Conservation (phyloP, 2,329 filamentous ascomycete genomes). For the Tolypocladium album region DNA sequence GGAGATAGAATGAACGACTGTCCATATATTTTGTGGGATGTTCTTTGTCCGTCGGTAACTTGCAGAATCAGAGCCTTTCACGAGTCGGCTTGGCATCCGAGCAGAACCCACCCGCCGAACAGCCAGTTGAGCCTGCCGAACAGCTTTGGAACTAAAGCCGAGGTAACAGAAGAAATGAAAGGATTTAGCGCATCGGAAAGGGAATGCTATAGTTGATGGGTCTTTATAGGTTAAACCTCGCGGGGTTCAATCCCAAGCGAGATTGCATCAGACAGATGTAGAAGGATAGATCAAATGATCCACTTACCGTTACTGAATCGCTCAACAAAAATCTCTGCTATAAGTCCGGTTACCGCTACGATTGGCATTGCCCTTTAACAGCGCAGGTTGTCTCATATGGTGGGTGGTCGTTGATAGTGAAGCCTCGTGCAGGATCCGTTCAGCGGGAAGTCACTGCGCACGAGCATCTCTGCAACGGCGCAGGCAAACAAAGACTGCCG, state of each 20-base stretch:
- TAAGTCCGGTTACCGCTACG: neutral
- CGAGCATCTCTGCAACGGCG: neutral
- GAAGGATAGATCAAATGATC: neutral
- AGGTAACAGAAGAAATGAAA: neutral
- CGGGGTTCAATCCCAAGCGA: neutral
- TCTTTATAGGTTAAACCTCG: neutral
- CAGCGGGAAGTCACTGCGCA: neutral
- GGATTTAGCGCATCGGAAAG: neutral
- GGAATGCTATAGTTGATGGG: neutral
- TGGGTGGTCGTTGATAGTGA: neutral
- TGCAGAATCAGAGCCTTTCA: neutral
- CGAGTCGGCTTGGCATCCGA: neutral
- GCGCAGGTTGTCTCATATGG: neutral
- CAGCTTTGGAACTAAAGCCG: neutral
- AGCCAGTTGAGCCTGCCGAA: neutral
- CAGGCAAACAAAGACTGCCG: neutral
- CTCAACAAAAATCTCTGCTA: neutral
- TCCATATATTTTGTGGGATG: too few species aligned
- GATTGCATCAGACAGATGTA: neutral
- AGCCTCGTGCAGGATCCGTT: neutral
- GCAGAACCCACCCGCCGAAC: neutral
- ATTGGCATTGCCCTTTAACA: neutral
- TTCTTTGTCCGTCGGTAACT: too few species aligned
- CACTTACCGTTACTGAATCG: neutral
- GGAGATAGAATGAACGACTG: neutral